Conservation (phyloP, 2,329 filamentous ascomycete genomes). For the Pseudocercospora crystallina region DNA sequence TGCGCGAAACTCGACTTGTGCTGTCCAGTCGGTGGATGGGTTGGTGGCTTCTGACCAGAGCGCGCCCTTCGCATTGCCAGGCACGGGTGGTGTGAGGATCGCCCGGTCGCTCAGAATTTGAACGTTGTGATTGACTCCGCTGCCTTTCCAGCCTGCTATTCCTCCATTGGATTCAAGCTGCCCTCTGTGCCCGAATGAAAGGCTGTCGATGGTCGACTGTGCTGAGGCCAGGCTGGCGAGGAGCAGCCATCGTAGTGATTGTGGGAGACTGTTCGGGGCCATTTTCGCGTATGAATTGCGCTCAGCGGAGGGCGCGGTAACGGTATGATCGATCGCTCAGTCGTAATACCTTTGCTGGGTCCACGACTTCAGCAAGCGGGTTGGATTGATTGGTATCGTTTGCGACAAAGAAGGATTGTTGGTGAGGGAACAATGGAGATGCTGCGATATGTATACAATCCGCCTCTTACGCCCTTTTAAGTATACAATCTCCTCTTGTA, state of each 20-base stretch:
- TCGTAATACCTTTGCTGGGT: too few relatives aligned
- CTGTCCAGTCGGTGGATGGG: conserved; percentile 64
- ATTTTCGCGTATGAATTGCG: too few relatives aligned
- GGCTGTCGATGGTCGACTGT: conserved; percentile 28
- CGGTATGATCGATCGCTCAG: too few relatives aligned
- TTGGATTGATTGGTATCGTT: too few relatives aligned
- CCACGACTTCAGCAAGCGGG: too few relatives aligned
- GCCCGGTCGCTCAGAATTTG: conserved; percentile 80
- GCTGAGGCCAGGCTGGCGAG: conserved; percentile 27
- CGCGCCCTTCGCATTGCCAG: conserved; percentile 80
- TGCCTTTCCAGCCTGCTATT: conserved; percentile 58
- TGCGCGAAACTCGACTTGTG: conserved; percentile 83
- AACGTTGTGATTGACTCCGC: conserved; percentile 56
- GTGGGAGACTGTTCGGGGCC: conserved; percentile 1
- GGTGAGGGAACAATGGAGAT: too few relatives aligned
- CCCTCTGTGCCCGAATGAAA: conserved; percentile 73
- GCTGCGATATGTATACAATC: too few relatives aligned
- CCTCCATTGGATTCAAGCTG: conserved; percentile 65
- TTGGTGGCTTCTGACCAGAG: conserved; percentile 72
- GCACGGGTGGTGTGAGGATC: conserved; percentile 83
- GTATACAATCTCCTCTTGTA: too few relatives aligned
- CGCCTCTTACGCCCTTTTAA: too few relatives aligned
- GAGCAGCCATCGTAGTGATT: conserved; percentile 27
- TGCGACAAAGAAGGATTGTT: too few relatives aligned
- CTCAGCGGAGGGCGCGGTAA: too few relatives aligned